Evolutionary conservation across 2,329 filamentous ascomycete genomes (phyloP).

Genomic region (Pseudogymnoascus sp.): DNA sequence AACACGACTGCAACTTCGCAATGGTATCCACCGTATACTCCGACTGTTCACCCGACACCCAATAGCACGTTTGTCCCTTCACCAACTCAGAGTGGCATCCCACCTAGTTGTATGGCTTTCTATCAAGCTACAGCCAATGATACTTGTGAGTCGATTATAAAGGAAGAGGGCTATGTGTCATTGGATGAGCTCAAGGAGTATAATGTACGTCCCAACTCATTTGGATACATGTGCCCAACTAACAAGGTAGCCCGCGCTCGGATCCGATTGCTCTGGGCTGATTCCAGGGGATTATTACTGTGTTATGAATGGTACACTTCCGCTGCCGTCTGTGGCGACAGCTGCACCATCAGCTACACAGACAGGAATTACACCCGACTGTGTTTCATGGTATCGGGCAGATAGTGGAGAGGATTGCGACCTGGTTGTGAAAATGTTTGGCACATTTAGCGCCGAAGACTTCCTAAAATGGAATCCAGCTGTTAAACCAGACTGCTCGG

Average conservation of each 20-base stretch:
- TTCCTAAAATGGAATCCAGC: slow-evolving; percentile 5
- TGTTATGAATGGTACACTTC: slow-evolving; percentile 9
- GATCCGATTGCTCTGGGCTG: slow-evolving; percentile 1
- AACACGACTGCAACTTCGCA: background rate
- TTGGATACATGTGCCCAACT: background rate
- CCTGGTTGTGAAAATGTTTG: slow-evolving; percentile 8
- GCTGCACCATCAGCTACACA: slow-evolving; percentile 3
- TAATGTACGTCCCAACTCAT: background rate
- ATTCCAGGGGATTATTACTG: slow-evolving; percentile 11
- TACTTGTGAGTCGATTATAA: background rate
- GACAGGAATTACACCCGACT: background rate
- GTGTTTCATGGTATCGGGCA: slow-evolving; percentile 10
- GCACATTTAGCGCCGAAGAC: slow-evolving; percentile 3
- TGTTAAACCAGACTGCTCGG: background rate
- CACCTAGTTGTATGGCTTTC: background rate
- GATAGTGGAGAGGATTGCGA: background rate
- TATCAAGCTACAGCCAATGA: slow-evolving; percentile 6
- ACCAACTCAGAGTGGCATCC: background rate
- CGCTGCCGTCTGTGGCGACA: slow-evolving; percentile 7
- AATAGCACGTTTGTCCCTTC: slow-evolving; percentile 1
- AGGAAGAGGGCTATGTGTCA: background rate
- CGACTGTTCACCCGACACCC: background rate
- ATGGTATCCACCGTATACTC: background rate
- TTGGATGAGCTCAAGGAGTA: background rate
- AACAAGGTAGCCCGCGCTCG: background rate